phyloP scores from a whole-genome alignment of 257 asterid genomes.

The Petunia secreta region DNA sequence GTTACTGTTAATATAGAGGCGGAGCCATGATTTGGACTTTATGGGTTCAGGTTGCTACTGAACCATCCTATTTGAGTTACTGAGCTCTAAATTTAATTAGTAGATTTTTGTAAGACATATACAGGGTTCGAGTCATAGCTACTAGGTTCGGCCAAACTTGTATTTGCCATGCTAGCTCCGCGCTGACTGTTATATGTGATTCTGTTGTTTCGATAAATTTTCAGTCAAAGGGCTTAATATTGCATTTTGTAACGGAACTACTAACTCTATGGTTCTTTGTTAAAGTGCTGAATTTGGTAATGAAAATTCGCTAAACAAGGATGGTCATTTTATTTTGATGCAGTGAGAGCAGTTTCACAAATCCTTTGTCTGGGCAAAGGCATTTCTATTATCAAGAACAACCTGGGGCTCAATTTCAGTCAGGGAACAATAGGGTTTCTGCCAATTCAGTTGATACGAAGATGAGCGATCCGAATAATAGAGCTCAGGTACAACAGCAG shows the following conservation, averaged over 20 bases:
- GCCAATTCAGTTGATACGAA: slow-evolving; percentile 54
- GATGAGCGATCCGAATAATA: slow-evolving; percentile 48
- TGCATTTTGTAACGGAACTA: not conserved
- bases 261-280: not conserved
- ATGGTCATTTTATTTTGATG: slow-evolving; percentile 19
- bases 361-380: slow-evolving; percentile 71
- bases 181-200: not conserved
- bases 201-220: not conserved
- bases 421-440: slow-evolving; percentile 48
- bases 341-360: slow-evolving; percentile 75
- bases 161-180: too few relatives aligned
- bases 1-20: too few relatives aligned
- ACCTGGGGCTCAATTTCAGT: slow-evolving; percentile 52
- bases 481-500: slow-evolving; percentile 59
- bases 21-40: too few relatives aligned
- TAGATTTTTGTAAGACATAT: too few relatives aligned
- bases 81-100: too few relatives aligned
- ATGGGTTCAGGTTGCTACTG: too few relatives aligned
- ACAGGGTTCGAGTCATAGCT: too few relatives aligned
- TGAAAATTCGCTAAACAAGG: slow-evolving; percentile 23
- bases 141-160: too few relatives aligned
- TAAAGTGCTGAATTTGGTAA: not conserved
- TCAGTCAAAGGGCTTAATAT: not conserved
- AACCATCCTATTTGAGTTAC: too few relatives aligned
- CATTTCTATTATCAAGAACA: slow-evolving; percentile 69